Percentiles rank a stretch among this genome's conserved stretches.
Evolutionary conservation across 192 early-diverging fungal genomes (phyloP).

Genomic region (Mortierella hygrophila): DNA sequence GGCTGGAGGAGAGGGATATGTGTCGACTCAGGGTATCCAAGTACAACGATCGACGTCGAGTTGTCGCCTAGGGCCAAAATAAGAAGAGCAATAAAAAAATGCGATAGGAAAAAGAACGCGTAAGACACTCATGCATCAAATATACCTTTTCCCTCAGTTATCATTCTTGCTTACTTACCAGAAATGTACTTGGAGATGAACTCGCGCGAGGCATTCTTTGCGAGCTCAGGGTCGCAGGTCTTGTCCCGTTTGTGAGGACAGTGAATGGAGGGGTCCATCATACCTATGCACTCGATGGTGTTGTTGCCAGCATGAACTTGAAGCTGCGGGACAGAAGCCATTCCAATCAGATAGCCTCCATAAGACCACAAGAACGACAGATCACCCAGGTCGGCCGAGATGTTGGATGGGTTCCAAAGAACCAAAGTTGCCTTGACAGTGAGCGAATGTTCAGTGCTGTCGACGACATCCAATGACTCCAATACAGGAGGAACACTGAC

Average conservation of each 20-base stretch:
- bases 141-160: background rate
- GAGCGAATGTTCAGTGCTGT: slow-evolving; percentile 38
- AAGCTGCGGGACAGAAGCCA: slow-evolving; percentile 30
- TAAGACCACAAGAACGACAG: slow-evolving; percentile 44
- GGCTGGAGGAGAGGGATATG: slow-evolving; percentile 40
- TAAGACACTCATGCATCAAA: background rate
- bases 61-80: slow-evolving; percentile 29
- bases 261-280: slow-evolving; percentile 43
- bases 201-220: slow-evolving; percentile 34
- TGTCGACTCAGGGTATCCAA: slow-evolving; percentile 29
- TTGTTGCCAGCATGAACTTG: slow-evolving; percentile 31
- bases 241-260: slow-evolving; percentile 26
- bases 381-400: slow-evolving; percentile 36
- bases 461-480: slow-evolving; percentile 41
- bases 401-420: slow-evolving; percentile 49
- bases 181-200: slow-evolving; percentile 54
- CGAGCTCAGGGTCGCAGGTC: slow-evolving; percentile 23
- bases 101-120: background rate
- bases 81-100: background rate
- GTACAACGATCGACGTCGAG: slow-evolving; percentile 34
- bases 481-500: slow-evolving; percentile 23
- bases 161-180: slow-evolving; percentile 19
- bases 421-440: slow-evolving; percentile 35
- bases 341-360: slow-evolving; percentile 28
- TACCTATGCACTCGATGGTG: slow-evolving; percentile 43